Base-by-base conservation (phyloP, 257 asterid genomes). In the Nicotiana attenuata region DNA sequence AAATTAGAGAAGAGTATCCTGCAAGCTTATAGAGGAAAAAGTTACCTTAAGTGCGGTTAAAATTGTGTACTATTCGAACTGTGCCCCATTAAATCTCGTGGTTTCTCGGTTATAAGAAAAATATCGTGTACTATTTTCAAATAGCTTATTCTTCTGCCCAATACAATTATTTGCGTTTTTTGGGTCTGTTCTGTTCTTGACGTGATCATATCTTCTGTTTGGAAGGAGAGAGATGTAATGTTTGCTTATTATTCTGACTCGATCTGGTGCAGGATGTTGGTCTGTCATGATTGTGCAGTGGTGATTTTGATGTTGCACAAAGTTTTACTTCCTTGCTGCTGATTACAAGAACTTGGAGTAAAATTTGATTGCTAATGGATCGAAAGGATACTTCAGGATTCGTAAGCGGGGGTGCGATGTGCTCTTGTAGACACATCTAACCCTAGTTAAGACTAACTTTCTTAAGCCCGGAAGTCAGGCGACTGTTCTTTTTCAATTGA, bases 351-450 rank as follows among this genome's bases (percentile, higher is more conserved):
- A 17, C 10, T 65, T 80, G 53, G n/a, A 81, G 81, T 65, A 65
- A 66, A 73, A 26, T 65, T 59, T 20, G 67, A 65, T 15, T 81
- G 55, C 83, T 76, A 88, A 95, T 95, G 99, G 99, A 95, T 85
- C 92, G 99, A 35, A 87, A 92, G 84, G 99, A 95, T 89, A 95
- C 99, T 69, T 95, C 97, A 0, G 99, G 99, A 81, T 95, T 95
- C 85, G 99, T 95, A 16, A 95, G 99, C 63, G 99, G 99, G 85
- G 99, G 99, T 78, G 91, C 85, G 89, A 81, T 91, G 95, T 83
- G 50, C 93, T 89, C 91, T 84, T 88, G 78, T 65, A 57, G 97
- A 86, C 93, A 83, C 93, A 88, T 90, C 92, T 92, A 87, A 89
- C 97, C 85, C 29, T 89, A 82, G 84, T 84, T 89, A 90, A 82